A percentile compares a stretch with the other conserved stretches of the same genome.
These are phyloP conservation scores for Lactarius deliciosus DNA, from an alignment of 768 basidiomycete genomes.

Conservation along the genomic window DNA sequence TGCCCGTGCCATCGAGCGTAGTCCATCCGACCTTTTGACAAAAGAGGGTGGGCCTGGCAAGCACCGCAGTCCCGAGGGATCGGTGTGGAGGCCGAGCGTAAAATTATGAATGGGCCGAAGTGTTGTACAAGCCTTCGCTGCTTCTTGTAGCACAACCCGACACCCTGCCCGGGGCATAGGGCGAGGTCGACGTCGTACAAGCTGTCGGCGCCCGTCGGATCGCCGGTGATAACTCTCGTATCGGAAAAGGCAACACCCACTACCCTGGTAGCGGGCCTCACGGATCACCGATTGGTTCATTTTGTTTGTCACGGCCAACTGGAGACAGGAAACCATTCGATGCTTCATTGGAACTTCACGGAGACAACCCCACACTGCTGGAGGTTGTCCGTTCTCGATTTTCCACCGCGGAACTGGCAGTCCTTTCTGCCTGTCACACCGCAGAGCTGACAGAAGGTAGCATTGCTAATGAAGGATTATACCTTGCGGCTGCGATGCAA, in stretches of 20 bases:
- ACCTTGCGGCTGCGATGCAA: conserved; percentile 20
- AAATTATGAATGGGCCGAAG: too few species aligned
- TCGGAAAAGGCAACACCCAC: background rate
- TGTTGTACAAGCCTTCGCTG: background rate
- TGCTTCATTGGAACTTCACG: conserved; percentile 7
- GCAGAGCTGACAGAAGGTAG: conserved; percentile 2
- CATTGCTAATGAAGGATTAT: conserved; percentile 17
- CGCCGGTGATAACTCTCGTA: background rate
- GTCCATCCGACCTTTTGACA: too few species aligned
- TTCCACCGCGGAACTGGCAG: conserved; percentile 7
- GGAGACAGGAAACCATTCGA: conserved; percentile 3
- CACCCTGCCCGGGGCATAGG: background rate
- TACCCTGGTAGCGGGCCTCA: background rate
- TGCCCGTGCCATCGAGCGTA: too few species aligned
- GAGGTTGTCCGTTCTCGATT: conserved; percentile 4
- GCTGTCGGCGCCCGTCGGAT: background rate
- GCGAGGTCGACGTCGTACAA: background rate
- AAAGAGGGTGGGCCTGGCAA: too few species aligned
- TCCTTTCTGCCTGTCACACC: conserved; percentile 23
- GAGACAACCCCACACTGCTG: background rate
- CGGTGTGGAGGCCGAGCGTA: too few species aligned
- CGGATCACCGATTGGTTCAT: conserved; percentile 1
- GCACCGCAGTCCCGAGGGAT: too few species aligned
- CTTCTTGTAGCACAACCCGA: background rate
- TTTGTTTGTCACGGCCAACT: conserved; percentile 17